Percentiles rank a stretch among this genome's conserved stretches.
phyloP scores from a whole-genome alignment of 352 stramenopile genomes.

The Phytophthora pistaciae region DNA sequence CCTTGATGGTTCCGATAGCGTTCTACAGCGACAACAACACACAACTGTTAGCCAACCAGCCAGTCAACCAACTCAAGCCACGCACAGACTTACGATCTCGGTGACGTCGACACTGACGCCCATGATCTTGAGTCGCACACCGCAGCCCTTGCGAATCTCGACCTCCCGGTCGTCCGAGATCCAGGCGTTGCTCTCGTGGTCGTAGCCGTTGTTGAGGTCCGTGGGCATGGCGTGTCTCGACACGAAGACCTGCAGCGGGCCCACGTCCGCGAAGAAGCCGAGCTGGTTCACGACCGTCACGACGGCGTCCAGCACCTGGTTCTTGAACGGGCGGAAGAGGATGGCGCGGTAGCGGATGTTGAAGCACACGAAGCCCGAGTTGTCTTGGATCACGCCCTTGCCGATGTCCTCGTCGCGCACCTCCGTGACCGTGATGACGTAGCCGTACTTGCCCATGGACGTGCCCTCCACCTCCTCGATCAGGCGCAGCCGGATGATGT shows the following conservation, averaged over 20 bases:
- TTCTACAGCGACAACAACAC: slow-evolving; percentile 65
- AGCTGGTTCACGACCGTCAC: slow-evolving; percentile 97
- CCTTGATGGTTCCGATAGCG: slow-evolving; percentile 98
- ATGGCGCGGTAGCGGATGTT: slow-evolving; percentile 97
- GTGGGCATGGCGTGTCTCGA: slow-evolving; percentile 95
- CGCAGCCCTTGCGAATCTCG: slow-evolving; percentile 96
- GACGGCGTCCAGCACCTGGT: slow-evolving; percentile 97
- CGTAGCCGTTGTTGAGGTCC: slow-evolving; percentile 96
- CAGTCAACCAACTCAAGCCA: slow-evolving; percentile 4
- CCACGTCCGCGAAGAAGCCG: slow-evolving; percentile 97
- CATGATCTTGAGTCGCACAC: slow-evolving; percentile 97
- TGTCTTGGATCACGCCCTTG: slow-evolving; percentile 98
- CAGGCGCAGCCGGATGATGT: slow-evolving; percentile 96
- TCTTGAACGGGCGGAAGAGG: slow-evolving; percentile 97
- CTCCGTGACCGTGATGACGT: slow-evolving; percentile 97
- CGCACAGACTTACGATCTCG: slow-evolving; percentile 80
- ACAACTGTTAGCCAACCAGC: slow-evolving; percentile 12
- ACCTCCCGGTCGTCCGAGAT: slow-evolving; percentile 98
- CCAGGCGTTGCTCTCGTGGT: slow-evolving; percentile 97
- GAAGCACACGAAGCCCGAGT: slow-evolving; percentile 97
- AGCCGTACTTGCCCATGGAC: slow-evolving; percentile 96
- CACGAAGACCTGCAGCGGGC: slow-evolving; percentile 97
- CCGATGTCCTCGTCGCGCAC: slow-evolving; percentile 97
- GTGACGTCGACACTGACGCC: slow-evolving; percentile 97
- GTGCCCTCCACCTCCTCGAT: slow-evolving; percentile 97